Conservation (phyloP, 371 early-diverging fungal genomes). For the Mortierella sp. region DNA sequence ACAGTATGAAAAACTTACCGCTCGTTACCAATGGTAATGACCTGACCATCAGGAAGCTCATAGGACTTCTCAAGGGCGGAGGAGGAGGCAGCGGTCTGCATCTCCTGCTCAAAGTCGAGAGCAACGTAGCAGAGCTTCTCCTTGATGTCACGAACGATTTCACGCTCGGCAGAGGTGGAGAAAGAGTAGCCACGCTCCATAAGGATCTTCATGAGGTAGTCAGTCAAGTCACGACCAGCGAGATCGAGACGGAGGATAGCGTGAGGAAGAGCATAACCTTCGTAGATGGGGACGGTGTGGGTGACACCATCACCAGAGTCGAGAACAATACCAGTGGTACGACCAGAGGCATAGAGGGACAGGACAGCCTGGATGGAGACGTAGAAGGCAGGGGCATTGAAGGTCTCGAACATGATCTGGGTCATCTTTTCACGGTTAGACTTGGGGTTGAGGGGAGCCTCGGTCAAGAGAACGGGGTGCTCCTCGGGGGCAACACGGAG, state of each 20-base stretch:
- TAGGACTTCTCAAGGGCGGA: constrained; percentile 64
- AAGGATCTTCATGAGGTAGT: constrained; percentile 86
- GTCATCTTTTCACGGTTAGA: constrained; percentile 91
- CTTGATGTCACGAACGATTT: constrained; percentile 94
- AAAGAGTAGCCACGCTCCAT: constrained; percentile 90
- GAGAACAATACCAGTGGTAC: constrained; percentile 95
- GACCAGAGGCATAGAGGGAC: constrained; percentile 90
- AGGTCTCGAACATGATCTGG: constrained; percentile 97
- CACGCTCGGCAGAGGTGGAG: constrained; percentile 92
- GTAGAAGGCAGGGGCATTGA: constrained; percentile 95
- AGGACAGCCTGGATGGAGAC: constrained; percentile 96
- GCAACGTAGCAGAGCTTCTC: constrained; percentile 96
- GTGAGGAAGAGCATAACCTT: constrained; percentile 95
- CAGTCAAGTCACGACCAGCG: constrained; percentile 95
- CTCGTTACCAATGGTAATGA: constrained; percentile 79
- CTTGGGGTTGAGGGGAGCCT: constrained; percentile 94
- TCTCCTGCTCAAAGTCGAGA: constrained; percentile 88
- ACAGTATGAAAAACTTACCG: constrained; percentile 10
- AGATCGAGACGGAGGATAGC: constrained; percentile 93
- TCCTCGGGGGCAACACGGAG: constrained; percentile 94
- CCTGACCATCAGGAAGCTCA: constrained; percentile 93
- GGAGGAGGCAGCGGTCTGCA: constrained; percentile 77
- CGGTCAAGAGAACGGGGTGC: constrained; percentile 96
- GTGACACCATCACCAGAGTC: constrained; percentile 97
- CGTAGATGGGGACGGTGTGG: constrained; percentile 95